Evolutionary conservation across 176 grass and related monocot genomes (phyloP).

Genomic region (Rhynchospora breviuscula): DNA sequence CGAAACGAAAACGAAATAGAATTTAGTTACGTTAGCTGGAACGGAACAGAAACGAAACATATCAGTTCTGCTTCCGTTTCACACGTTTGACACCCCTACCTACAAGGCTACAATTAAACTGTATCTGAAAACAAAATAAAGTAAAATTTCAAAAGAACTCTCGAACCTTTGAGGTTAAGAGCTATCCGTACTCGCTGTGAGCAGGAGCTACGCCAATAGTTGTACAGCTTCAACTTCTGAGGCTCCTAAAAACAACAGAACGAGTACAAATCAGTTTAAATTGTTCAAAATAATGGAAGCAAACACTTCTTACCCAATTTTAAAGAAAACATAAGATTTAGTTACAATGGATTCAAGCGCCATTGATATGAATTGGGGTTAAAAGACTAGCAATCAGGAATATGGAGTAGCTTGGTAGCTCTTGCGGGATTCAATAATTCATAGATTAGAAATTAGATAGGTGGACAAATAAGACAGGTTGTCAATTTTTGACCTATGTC

Average conservation of each 20-base stretch:
- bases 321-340: background rate
- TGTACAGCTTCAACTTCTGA: constrained; percentile 54
- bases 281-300: background rate
- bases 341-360: constrained; percentile 19
- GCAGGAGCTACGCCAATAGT: constrained; percentile 65
- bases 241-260: constrained; percentile 22
- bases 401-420: background rate
- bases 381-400: background rate
- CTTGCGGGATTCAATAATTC: background rate
- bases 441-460: too few relatives aligned
- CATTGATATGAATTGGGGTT: constrained; percentile 10
- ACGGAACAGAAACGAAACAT: too few relatives aligned
- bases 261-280: background rate
- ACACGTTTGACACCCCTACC: too few relatives aligned
- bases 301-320: background rate
- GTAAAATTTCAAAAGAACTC: background rate
- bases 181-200: constrained; percentile 64
- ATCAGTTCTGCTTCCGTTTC: too few relatives aligned
- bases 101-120: background rate
- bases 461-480: too few relatives aligned
- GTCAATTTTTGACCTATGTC: background rate
- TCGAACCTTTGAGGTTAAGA: constrained; percentile 78
- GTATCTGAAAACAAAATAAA: background rate
- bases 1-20: too few relatives aligned
- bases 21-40: too few relatives aligned